These are phyloP conservation scores for Monascus purpureus DNA, from an alignment of 495 filamentous ascomycete species.

Conservation along the genomic window DNA sequence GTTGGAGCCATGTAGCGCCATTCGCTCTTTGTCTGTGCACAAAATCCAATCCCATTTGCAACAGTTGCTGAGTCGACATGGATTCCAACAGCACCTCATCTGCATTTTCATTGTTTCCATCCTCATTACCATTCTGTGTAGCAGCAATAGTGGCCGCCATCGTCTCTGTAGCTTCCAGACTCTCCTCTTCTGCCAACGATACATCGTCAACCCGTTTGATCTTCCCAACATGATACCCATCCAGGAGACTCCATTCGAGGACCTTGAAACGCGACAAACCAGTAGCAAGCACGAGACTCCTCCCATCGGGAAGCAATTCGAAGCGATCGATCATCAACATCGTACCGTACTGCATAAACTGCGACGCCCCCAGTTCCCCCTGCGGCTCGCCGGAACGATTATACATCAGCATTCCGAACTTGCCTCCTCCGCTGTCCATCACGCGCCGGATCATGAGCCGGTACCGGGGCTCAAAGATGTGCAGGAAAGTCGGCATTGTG, in stretches of 20 bases:
- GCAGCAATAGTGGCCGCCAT: neutral
- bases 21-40: constrained; percentile 48
- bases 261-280: constrained; percentile 67
- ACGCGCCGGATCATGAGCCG: constrained; percentile 75
- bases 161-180: constrained; percentile 36
- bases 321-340: constrained; percentile 58
- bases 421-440: constrained; percentile 49
- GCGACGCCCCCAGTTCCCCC: constrained; percentile 39
- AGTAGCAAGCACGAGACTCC: constrained; percentile 62
- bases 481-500: constrained; percentile 67
- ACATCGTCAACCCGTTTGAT: constrained; percentile 68
- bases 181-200: constrained; percentile 67
- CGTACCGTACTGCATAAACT: constrained; percentile 66
- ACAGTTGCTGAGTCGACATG: constrained; percentile 55
- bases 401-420: constrained; percentile 75
- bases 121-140: constrained; percentile 5
- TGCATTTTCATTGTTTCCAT: neutral
- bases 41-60: constrained; percentile 50
- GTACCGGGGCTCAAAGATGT: constrained; percentile 87
- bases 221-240: constrained; percentile 65
- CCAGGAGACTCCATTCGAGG: constrained; percentile 42
- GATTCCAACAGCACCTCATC: constrained; percentile 32
- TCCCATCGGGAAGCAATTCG: constrained; percentile 62
- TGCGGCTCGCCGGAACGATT: constrained; percentile 42
- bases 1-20: constrained; percentile 59